Percentiles rank a stretch among this genome's conserved stretches.
phyloP scores from a whole-genome alignment of 768 basidiomycete species.

The Udeniomyces megalosporus region DNA sequence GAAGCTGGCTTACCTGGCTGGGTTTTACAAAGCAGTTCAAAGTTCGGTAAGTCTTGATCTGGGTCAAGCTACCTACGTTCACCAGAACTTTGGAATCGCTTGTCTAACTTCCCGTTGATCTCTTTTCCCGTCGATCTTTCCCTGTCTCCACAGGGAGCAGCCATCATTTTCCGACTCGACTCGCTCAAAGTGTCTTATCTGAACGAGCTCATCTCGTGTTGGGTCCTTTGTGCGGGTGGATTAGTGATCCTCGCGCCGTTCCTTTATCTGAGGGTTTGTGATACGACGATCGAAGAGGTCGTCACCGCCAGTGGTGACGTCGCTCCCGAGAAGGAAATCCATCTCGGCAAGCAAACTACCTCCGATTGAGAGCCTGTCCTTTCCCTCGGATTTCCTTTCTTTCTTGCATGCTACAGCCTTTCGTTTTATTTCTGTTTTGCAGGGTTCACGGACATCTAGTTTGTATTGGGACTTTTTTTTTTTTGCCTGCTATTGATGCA shows the following conservation, averaged over 20 bases:
- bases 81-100: too few species aligned
- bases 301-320: background rate
- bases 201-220: background rate
- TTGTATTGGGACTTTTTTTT: too few species aligned
- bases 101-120: too few species aligned
- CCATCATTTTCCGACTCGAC: background rate
- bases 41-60: too few species aligned
- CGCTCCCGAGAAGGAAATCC: background rate
- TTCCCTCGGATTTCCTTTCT: background rate
- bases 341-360: background rate
- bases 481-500: too few species aligned
- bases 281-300: background rate
- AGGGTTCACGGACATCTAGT: too few species aligned
- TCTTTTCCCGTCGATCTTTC: too few species aligned
- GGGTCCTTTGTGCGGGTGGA: background rate
- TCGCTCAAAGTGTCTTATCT: background rate
- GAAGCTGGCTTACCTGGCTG: slow-evolving; percentile 62
- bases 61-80: too few species aligned
- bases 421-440: background rate
- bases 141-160: too few species aligned
- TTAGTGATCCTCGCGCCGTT: background rate
- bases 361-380: background rate
- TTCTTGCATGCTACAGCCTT: background rate
- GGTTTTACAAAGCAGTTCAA: slow-evolving; percentile 34
- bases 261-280: background rate